These are phyloP conservation scores for Rubroshorea leprosula DNA, from an alignment of 345 rosid genomes.

Conservation along the genomic window DNA sequence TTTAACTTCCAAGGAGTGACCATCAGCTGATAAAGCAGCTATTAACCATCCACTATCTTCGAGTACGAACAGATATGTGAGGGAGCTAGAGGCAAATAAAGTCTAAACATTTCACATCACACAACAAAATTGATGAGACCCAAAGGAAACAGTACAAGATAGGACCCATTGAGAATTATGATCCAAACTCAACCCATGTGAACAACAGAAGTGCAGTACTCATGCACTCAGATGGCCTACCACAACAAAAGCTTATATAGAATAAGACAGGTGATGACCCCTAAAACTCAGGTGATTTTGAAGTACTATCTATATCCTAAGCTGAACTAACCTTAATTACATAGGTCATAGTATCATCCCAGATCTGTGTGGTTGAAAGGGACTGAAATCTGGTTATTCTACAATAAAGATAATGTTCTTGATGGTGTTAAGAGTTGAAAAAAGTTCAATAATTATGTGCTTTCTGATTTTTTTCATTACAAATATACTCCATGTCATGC, in stretches of 20 bases:
- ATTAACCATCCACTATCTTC: neutral
- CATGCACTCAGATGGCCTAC: too few relatives aligned
- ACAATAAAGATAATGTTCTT: neutral
- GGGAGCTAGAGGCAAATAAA: too few relatives aligned
- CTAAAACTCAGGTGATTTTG: neutral
- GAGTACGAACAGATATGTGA: too few relatives aligned
- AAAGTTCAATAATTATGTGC: neutral
- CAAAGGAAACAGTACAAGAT: too few relatives aligned
- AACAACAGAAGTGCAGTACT: neutral
- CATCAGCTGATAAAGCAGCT: neutral
- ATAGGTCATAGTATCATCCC: neutral
- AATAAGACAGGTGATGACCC: neutral
- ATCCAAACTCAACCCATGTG: conserved; percentile 10
- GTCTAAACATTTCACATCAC: too few relatives aligned
- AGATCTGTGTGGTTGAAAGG: neutral
- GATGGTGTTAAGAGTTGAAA: too few relatives aligned
- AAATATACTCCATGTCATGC: neutral
- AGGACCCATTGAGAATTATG: conserved; percentile 7
- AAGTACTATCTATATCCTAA: neutral
- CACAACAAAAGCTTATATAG: neutral
- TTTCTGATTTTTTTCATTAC: neutral
- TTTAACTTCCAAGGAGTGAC: too few relatives aligned
- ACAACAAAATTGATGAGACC: too few relatives aligned
- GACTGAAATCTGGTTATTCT: too few relatives aligned
- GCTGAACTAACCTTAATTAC: neutral